A percentile compares a stretch with the other conserved stretches of the same genome.
phyloP scores from a whole-genome alignment of 306 rosid species.

The Spatholobus suberectus region DNA sequence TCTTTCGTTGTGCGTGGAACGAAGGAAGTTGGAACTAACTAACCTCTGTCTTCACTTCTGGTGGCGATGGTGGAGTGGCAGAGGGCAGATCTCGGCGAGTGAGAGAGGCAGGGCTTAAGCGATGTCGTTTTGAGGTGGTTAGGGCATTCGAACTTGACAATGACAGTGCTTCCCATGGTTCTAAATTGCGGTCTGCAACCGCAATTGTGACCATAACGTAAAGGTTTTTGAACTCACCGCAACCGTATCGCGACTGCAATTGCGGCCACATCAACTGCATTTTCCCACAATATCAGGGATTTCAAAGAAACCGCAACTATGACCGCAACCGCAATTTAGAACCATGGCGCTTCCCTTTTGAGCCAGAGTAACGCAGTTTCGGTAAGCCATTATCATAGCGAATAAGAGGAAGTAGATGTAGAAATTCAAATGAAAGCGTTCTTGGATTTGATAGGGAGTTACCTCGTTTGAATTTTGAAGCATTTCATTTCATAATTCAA shows the following conservation, averaged over 20 bases:
- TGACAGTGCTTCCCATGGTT: too few species aligned
- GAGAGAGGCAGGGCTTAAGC: neutral
- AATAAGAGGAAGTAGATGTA: neutral
- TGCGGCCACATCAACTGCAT: too few species aligned
- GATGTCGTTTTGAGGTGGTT: slow-evolving; percentile 4
- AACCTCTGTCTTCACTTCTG: neutral
- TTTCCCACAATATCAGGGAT: too few species aligned
- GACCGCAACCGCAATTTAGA: too few species aligned
- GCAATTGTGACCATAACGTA: too few species aligned
- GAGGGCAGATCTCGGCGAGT: slow-evolving; percentile 10
- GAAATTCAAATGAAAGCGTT: neutral
- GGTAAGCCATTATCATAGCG: neutral
- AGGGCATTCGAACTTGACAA: slow-evolving; percentile 21
- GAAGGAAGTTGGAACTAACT: neutral
- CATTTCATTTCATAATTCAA: neutral
- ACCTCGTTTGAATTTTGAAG: neutral
- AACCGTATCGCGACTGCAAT: too few species aligned
- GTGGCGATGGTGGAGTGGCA: slow-evolving; percentile 9
- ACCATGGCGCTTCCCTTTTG: neutral
- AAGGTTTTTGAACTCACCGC: too few species aligned
- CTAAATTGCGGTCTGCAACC: too few species aligned
- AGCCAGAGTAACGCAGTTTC: slow-evolving; percentile 27
- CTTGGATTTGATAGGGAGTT: neutral
- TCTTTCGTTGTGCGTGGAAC: neutral
- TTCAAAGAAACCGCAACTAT: too few species aligned